Conservation (phyloP, 1,284 basidiomycete species). For the Rhodofomes roseus region DNA sequence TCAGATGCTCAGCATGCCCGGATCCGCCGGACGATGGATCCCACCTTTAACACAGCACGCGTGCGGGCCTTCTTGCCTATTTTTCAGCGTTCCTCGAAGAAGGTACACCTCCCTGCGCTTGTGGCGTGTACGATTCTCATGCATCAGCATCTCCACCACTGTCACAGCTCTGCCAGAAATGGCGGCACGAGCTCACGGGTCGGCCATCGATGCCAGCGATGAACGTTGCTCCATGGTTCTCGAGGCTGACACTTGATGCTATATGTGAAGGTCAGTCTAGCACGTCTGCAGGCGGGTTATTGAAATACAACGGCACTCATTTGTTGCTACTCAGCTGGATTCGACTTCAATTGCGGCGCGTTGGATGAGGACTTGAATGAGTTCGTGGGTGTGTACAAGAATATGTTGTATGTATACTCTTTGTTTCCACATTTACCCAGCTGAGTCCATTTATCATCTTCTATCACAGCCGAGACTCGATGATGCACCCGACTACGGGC, state of each 20-base stretch:
- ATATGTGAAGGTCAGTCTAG: slow-evolving; percentile 35
- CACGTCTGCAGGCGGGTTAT: slow-evolving; percentile 9
- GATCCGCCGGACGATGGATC: slow-evolving; percentile 37
- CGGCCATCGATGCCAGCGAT: slow-evolving; percentile 7
- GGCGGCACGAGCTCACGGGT: slow-evolving; percentile 17
- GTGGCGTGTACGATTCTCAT: not conserved
- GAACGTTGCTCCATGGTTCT: slow-evolving; percentile 39
- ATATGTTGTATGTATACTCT: slow-evolving; percentile 28
- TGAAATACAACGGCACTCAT: slow-evolving; percentile 10
- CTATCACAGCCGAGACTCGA: slow-evolving; percentile 13
- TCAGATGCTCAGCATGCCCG: slow-evolving; percentile 29
- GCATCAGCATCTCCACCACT: too few relatives aligned
- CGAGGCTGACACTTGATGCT: slow-evolving; percentile 42
- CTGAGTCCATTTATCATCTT: not conserved
- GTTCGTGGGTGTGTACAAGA: slow-evolving; percentile 26
- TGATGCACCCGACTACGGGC: slow-evolving; percentile 16
- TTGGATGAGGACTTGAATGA: slow-evolving; percentile 26
- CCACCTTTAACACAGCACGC: slow-evolving; percentile 40
- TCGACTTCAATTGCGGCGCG: slow-evolving; percentile 26
- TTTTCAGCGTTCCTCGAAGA: slow-evolving; percentile 39
- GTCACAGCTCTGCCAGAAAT: slow-evolving; percentile 16
- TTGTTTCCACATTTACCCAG: not conserved
- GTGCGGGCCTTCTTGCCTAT: slow-evolving; percentile 45
- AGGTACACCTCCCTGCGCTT: slow-evolving; percentile 30
- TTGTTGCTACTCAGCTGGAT: slow-evolving; percentile 24